A percentile compares a stretch with the other conserved stretches of the same genome.
These are phyloP conservation scores for Pichia nanzhaoensis DNA, from an alignment of 805 yeast genomes.

Conservation along the genomic window DNA sequence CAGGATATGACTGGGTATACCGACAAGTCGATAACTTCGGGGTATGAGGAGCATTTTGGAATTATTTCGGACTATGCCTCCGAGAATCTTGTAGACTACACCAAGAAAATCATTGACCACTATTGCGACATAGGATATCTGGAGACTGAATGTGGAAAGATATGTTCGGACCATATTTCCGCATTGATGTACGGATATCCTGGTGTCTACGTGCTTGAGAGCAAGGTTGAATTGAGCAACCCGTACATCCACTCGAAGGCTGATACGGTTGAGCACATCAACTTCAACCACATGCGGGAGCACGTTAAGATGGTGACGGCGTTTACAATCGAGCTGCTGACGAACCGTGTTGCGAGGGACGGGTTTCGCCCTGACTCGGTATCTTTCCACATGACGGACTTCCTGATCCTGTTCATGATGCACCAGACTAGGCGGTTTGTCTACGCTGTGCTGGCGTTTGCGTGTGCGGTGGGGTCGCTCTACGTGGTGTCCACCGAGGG, in stretches of 20 bases:
- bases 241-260: constrained; percentile 67
- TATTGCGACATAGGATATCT: constrained; percentile 65
- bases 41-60: constrained; percentile 65
- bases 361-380: constrained; percentile 5
- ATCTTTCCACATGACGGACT: constrained; percentile 16
- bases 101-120: constrained; percentile 51
- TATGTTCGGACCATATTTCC: constrained; percentile 90
- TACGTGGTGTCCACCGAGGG: constrained; percentile 8
- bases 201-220: constrained; percentile 74
- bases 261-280: constrained; percentile 78
- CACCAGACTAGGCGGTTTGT: constrained; percentile 15
- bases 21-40: constrained; percentile 41
- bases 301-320: constrained; percentile 75
- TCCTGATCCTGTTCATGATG: constrained; percentile 12
- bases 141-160: constrained; percentile 82
- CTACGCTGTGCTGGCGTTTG: constrained; percentile 5
- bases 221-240: constrained; percentile 55
- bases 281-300: constrained; percentile 71
- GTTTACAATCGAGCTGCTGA: constrained; percentile 61
- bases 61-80: constrained; percentile 67
- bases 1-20: constrained; percentile 92
- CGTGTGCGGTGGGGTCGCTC: constrained; percentile 1
- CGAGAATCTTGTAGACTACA: constrained; percentile 46
- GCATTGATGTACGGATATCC: constrained; percentile 83
- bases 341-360: constrained; percentile 10